Conservation (phyloP, 139 green algal species). For the Helicosporidium sp. region DNA sequence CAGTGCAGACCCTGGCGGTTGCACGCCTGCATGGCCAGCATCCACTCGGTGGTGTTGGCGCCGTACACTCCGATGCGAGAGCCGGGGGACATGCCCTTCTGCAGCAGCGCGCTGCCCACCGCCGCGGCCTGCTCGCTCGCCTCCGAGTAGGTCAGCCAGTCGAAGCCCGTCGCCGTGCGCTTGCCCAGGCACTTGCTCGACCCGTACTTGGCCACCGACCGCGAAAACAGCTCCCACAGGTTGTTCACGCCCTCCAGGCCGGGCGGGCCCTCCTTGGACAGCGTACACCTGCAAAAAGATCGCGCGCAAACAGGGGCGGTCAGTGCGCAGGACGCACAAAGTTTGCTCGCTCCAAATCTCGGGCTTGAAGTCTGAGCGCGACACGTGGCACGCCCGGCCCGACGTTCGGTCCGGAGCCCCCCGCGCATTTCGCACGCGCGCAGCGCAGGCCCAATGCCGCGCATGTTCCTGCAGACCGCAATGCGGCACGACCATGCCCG, state of each 20-base stretch:
- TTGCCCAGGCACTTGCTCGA: constrained; percentile 31
- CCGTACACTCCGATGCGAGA: constrained; percentile 45
- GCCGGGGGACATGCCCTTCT: constrained; percentile 19
- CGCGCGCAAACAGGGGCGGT: too few relatives aligned
- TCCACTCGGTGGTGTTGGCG: constrained; percentile 75
- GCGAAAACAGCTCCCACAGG: constrained; percentile 52
- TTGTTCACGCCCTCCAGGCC: constrained; percentile 22
- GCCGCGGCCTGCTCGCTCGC: constrained; percentile 8
- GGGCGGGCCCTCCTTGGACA: constrained; percentile 40
- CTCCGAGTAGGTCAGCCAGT: constrained; percentile 32
- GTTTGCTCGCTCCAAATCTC: too few relatives aligned
- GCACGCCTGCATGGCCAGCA: constrained; percentile 85
- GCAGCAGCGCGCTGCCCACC: constrained; percentile 21
- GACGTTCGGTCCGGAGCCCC: too few relatives aligned
- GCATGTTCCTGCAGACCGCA: too few relatives aligned
- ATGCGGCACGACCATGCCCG: too few relatives aligned
- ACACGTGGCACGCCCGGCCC: too few relatives aligned
- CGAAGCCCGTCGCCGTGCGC: constrained; percentile 19
- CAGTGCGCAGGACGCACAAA: too few relatives aligned
- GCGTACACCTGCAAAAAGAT: constrained; percentile 8
- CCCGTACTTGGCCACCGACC: constrained; percentile 27
- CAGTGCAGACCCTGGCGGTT: constrained; percentile 64
- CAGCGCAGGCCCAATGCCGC: too few relatives aligned
- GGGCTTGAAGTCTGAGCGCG: too few relatives aligned
- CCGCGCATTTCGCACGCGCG: too few relatives aligned